Evolutionary conservation across 179 eudicot species (phyloP), one percentile per base, ranked within the genome.

Genomic region (Sideroxylon spinosum): DNA sequence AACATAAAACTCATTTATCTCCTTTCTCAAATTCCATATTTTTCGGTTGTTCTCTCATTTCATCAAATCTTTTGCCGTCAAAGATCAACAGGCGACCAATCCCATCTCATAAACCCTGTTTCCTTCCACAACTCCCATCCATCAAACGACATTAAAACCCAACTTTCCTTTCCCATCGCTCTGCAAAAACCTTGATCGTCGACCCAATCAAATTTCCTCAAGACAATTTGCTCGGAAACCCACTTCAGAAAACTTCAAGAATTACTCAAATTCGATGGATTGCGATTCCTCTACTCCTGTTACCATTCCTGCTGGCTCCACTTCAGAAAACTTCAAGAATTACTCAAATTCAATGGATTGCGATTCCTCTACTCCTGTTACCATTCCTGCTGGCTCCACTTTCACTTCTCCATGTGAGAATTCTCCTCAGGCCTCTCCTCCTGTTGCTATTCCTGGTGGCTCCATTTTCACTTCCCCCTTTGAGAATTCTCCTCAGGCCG

Each of bases 371-470:
- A 74, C 88, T 14, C 65, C 90, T 19, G 85, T 82, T 75, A 82
- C 90, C 70, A 92, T 92, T 57, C 87, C 92, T 0, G 88, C 92
- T 3, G 86, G 79, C 76, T 91, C 97, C 66, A 89, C 88, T 71
- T 82, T 84, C 78, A 48, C 84, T 17, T 85, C 82, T 14, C 82
- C 86, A 7, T 80, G 60, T 28, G 83, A 79, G 26, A 75, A 68
- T 75, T 85, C 87, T 9, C 84, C 81, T 14, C 69, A 49, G 46
- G 65, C n/a, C n/a, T 65, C 86, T 25, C 76, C 88, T 14, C 65
- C 90, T 19, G 85, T 81, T 75, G 80, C 90, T 65, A 92, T 92
- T 59, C 87, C 92, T 0, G 88, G 92, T 2, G 86, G 80, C 76
- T 91, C 97, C 67, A 89, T 87, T 72, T 82, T 84, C 78, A 48